phyloP scores from a whole-genome alignment of 495 filamentous ascomycete genomes.

The Aspergillus avenaceus region DNA sequence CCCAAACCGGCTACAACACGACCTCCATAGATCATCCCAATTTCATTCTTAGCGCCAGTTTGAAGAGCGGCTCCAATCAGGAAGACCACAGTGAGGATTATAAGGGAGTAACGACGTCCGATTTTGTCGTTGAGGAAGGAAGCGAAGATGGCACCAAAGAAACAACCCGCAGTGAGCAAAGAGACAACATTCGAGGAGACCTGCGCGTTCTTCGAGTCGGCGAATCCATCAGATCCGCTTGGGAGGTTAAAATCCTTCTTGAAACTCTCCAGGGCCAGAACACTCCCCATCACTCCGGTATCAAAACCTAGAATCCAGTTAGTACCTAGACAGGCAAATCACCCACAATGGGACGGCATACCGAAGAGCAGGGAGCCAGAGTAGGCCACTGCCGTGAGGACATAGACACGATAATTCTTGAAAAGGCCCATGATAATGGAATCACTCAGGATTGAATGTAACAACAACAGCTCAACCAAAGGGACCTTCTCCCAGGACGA shows the following conservation, averaged over 20 bases:
- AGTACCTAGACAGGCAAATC: background rate
- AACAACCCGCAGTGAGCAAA: conserved; percentile 61
- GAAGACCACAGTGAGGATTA: conserved; percentile 54
- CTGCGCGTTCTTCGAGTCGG: conserved; percentile 32
- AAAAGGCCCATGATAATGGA: conserved; percentile 25
- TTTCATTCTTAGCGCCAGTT: conserved; percentile 36
- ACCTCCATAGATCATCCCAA: conserved; percentile 37
- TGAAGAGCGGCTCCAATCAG: conserved; percentile 62
- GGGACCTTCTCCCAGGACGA: background rate
- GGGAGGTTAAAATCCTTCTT: conserved; percentile 51
- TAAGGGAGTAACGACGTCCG: conserved; percentile 55
- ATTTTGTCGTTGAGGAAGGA: conserved; percentile 54
- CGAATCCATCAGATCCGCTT: conserved; percentile 23
- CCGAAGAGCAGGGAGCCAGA: conserved; percentile 52
- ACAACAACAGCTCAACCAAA: background rate
- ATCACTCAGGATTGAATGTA: background rate
- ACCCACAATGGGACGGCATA: conserved; percentile 13
- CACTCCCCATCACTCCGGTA: conserved; percentile 56
- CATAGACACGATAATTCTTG: conserved; percentile 51
- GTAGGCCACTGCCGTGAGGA: conserved; percentile 52
- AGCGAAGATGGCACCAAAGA: conserved; percentile 61
- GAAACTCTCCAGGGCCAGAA: conserved; percentile 52
- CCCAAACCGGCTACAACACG: conserved; percentile 41
- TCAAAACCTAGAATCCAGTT: conserved; percentile 38
- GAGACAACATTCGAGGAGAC: conserved; percentile 57